phyloP scores from a whole-genome alignment of 1,139 yeast genomes.

The Nakaseomyces bracarensis region DNA sequence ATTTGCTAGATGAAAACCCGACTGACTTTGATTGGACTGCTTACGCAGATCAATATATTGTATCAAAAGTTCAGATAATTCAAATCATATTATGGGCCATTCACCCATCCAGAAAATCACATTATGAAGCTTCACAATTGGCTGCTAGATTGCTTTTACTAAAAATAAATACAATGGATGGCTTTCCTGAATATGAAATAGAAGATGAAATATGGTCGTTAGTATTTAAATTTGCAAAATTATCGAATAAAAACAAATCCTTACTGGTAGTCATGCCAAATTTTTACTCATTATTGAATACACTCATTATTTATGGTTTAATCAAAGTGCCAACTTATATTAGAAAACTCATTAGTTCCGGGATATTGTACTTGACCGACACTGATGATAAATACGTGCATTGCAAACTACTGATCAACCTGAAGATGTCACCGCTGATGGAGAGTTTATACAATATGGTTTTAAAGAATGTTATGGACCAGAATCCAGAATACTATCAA shows the following conservation, averaged over 20 bases:
- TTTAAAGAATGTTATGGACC: slow-evolving; percentile 34
- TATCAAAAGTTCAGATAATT: slow-evolving; percentile 20
- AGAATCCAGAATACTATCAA: slow-evolving; percentile 23
- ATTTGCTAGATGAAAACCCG: slow-evolving; percentile 23
- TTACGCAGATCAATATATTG: slow-evolving; percentile 26
- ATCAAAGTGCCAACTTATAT: slow-evolving; percentile 56
- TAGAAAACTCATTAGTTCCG: slow-evolving; percentile 74
- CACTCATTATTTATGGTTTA: slow-evolving; percentile 29
- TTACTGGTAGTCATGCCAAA: slow-evolving; percentile 16
- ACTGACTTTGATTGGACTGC: slow-evolving; percentile 30
- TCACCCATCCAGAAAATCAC: slow-evolving; percentile 26
- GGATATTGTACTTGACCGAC: slow-evolving; percentile 49
- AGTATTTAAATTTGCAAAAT: slow-evolving; percentile 28
- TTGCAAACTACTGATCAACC: slow-evolving; percentile 31
- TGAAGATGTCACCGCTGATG: slow-evolving; percentile 34
- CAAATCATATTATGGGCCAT: slow-evolving; percentile 30
- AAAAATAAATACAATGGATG: slow-evolving; percentile 26
- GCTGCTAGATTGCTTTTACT: slow-evolving; percentile 27
- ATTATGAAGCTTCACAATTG: slow-evolving; percentile 29
- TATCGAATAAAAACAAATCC: slow-evolving; percentile 14
- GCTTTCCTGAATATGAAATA: slow-evolving; percentile 27
- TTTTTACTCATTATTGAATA: slow-evolving; percentile 23
- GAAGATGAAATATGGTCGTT: slow-evolving; percentile 31
- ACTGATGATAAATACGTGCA: slow-evolving; percentile 33
- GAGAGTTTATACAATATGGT: slow-evolving; percentile 34